Evolutionary conservation across 805 yeast species (phyloP), one percentile per base, ranked within the genome.

Genomic region (Candida ficus): DNA sequence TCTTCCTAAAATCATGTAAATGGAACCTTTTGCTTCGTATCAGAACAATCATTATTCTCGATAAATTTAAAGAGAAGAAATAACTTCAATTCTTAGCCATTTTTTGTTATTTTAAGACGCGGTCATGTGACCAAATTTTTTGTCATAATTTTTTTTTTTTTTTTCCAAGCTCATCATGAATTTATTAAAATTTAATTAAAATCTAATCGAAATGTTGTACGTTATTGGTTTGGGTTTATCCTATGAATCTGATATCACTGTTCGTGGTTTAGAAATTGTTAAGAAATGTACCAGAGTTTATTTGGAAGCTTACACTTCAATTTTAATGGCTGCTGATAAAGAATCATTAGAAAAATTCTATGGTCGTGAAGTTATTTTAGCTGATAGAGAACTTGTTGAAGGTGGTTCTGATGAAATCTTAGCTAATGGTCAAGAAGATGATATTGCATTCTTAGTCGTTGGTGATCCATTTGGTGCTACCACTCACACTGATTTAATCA

Each of bases 381-480:
- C 99, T 11, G 98, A 93, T 57, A 75, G 99, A 64, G 98, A 93
- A 57, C 69, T 91, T 51, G 99, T 91, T 18, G 99, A 91, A 58
- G 71, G 82, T 41, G 95, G 91, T 7, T 80, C 93, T 21, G 98
- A 90, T 54, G 72, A 75, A 29, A 93, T 91, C 44, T 68, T 91
- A 47, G 83, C 68, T 17, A 80, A 77, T 45, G 96, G 95, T 2
- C 76, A 83, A 25, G 70, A 64, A 18, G 91, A 83, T 41, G 96
- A 93, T 58, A 74, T 91, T 59, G 98, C 97, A 0, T 89, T 91
- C 52, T 70, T 93, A 48, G 99, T 93, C 17, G 99, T 91, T 21
- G 99, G 99, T 27, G 99, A 91, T 61, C 95, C 91, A 26, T 91
- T 88, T 58, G 99, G 99, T 26, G 99, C 99, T 25, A 91, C 99